Evolutionary conservation across 192 early-diverging fungal species (phyloP).

Genomic region (Podila verticillata): DNA sequence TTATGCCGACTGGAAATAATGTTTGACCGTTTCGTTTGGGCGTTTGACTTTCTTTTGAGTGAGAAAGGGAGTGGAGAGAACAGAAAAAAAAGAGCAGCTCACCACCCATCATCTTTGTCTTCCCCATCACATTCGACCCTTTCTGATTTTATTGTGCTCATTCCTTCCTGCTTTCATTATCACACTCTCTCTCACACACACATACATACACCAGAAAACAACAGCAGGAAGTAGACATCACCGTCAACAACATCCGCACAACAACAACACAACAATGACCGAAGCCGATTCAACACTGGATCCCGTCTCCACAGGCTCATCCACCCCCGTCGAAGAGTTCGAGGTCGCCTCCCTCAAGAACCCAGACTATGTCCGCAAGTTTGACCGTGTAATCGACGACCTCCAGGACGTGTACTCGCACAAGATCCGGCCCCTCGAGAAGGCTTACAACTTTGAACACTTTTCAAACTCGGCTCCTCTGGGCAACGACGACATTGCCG

Average conservation of each 20-base stretch:
- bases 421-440: slow-evolving; percentile 78
- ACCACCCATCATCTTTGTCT: background rate
- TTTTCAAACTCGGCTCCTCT: slow-evolving; percentile 75
- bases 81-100: too few species aligned
- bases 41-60: too few species aligned
- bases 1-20: too few species aligned
- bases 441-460: slow-evolving; percentile 75
- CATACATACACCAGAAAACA: background rate
- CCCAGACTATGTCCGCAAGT: slow-evolving; percentile 47
- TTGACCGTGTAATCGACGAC: slow-evolving; percentile 62
- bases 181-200: too few species aligned
- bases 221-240: background rate
- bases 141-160: background rate
- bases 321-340: slow-evolving; percentile 20
- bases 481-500: slow-evolving; percentile 78
- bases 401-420: slow-evolving; percentile 73
- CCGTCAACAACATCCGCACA: background rate
- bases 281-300: background rate
- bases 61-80: too few species aligned
- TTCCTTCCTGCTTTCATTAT: too few species aligned
- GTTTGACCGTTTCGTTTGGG: too few species aligned
- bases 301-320: background rate
- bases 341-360: slow-evolving; percentile 53
- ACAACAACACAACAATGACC: background rate
- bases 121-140: background rate